These are phyloP conservation scores for Trichoderma erinaceum DNA, from an alignment of 495 filamentous ascomycete species.

Conservation along the genomic window DNA sequence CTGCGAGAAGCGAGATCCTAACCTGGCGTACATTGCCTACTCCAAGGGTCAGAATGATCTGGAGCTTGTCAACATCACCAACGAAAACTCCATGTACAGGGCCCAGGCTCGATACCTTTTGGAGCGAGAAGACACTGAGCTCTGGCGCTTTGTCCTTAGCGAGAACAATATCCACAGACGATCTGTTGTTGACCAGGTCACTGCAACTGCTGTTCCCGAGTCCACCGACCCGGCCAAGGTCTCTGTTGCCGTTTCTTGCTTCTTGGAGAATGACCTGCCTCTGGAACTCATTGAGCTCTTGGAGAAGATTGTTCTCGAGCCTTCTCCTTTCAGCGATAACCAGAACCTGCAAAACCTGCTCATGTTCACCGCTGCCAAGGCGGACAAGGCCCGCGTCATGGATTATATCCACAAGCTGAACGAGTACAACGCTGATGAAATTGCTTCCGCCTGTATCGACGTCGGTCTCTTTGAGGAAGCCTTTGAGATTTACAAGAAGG, in stretches of 20 bases:
- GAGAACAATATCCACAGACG: constrained; percentile 91
- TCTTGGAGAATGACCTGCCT: constrained; percentile 84
- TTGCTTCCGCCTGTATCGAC: constrained; percentile 87
- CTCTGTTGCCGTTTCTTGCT: constrained; percentile 87
- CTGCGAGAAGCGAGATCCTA: constrained; percentile 97
- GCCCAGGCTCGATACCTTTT: constrained; percentile 93
- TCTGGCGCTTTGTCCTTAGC: constrained; percentile 93
- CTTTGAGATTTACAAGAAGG: constrained; percentile 98
- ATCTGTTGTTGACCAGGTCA: constrained; percentile 92
- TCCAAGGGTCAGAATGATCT: constrained; percentile 96
- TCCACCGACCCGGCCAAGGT: constrained; percentile 92
- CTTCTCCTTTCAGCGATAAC: constrained; percentile 95
- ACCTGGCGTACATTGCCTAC: constrained; percentile 93
- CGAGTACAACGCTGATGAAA: constrained; percentile 85
- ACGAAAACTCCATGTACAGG: constrained; percentile 98
- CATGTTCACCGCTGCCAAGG: constrained; percentile 94
- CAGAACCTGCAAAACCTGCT: constrained; percentile 91
- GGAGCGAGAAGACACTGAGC: constrained; percentile 79
- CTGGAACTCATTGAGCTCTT: constrained; percentile 94
- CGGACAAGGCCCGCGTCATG: constrained; percentile 92
- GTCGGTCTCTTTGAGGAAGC: constrained; percentile 95
- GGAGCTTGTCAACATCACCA: constrained; percentile 95
- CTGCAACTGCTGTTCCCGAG: constrained; percentile 92
- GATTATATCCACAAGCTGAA: constrained; percentile 91
- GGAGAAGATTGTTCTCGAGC: constrained; percentile 98